Evolutionary conservation across 257 asterid species (phyloP).

Genomic region (Paraleonurus japonicus): DNA sequence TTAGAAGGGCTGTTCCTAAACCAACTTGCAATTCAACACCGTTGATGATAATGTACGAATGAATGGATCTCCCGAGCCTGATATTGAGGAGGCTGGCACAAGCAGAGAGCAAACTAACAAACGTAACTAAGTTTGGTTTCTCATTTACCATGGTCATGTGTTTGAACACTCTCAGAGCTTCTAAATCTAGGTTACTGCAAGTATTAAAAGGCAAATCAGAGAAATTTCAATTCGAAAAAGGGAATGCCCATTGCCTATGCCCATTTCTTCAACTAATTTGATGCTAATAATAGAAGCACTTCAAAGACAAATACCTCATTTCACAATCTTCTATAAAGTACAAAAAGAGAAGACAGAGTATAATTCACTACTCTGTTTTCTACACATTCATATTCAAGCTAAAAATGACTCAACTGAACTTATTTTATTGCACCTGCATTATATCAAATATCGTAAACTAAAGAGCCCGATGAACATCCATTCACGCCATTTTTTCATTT

Average conservation of each 20-base stretch:
- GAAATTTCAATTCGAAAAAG: not conserved
- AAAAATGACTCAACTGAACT: not conserved
- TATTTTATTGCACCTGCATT: too few relatives aligned
- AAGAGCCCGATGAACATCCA: too few relatives aligned
- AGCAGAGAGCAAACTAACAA: constrained; percentile 62
- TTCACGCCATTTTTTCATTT: not conserved
- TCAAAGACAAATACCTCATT: not conserved
- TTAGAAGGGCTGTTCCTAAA: constrained; percentile 65
- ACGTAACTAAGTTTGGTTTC: constrained; percentile 53
- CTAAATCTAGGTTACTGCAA: constrained; percentile 46
- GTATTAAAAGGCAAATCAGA: constrained; percentile 8
- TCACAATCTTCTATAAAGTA: too few relatives aligned
- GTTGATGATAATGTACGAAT: constrained; percentile 46
- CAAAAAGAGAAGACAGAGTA: too few relatives aligned
- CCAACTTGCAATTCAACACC: constrained; percentile 45
- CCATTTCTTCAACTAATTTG: not conserved
- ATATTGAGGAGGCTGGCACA: constrained; percentile 54
- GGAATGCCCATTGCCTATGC: too few relatives aligned
- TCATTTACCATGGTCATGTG: constrained; percentile 40
- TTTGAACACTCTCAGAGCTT: constrained; percentile 54
- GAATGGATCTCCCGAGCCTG: constrained; percentile 58
- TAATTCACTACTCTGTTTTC: not conserved
- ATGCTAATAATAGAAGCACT: too few relatives aligned
- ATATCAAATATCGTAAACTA: not conserved
- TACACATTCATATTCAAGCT: not conserved